Base-by-base conservation (phyloP, 495 filamentous ascomycete species). In the Cudoniella acicularis region DNA sequence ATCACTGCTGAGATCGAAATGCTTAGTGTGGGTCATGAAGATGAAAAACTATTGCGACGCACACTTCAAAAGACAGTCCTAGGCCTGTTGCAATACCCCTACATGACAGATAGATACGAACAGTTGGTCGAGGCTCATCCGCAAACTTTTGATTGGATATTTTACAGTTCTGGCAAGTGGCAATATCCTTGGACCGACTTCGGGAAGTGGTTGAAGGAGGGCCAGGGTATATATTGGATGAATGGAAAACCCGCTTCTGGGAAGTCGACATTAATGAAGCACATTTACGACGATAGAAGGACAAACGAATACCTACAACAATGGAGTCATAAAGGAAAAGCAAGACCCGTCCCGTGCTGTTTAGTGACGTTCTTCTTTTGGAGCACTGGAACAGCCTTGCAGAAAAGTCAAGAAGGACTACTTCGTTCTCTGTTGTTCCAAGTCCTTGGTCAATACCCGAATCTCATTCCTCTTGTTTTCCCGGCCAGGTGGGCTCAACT, bases 321-420 rank as follows among this genome's bases (percentile, higher is more conserved):
- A 1, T 76, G 73, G 72, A 51, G 70, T 1, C 22, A 27, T 4
- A 65, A 55, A 0, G 60, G 60, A 42, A 53, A 2, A 0, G 13
- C 65, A 1, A 51, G 67, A 0, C 50, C 66, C 1, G 68, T 21
- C 2, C 61, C 59, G 16, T 78, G 72, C 54, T n/a, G n/a, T n/a
- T n/a, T 41, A 9, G 36, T n/a, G 9, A 41, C 36, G n/a, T n/a
- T n/a, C 36, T 82, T 74, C 61, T 82, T 80, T 60, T 82, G 76
- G 74, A 68, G 57, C 36, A 41, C 69, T 4, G 77, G 77, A 0
- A 69, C 46, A 1, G 26, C 22, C 2, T 25, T 75, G 18, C 73
- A 79, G 54, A 74, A 71, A 58, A 77, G 74, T 6, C 67, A 73
- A 22, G 59, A 70, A 26, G 80, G 79, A 0, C 64, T 83, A 9